phyloP scores from a whole-genome alignment of 2,329 filamentous ascomycete genomes.

The Penicillium corylophilum region DNA sequence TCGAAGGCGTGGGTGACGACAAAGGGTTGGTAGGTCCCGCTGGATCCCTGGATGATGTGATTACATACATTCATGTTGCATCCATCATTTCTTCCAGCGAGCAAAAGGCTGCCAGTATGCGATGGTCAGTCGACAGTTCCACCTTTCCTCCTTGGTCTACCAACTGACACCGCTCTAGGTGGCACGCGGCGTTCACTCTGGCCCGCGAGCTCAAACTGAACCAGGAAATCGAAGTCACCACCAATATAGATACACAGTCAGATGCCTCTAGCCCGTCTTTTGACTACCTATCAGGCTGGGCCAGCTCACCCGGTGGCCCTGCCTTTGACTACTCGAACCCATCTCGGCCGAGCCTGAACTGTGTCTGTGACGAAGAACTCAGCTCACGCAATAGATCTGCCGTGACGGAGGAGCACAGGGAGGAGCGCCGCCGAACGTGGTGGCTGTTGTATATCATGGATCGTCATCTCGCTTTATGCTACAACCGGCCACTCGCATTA shows the following conservation, averaged over 20 bases:
- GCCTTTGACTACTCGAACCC: constrained; percentile 44
- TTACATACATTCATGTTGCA: constrained; percentile 88
- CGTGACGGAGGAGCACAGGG: constrained; percentile 76
- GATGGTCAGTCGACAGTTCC: constrained; percentile 58
- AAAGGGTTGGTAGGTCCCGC: constrained; percentile 52
- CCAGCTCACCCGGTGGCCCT: constrained; percentile 53
- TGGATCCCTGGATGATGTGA: constrained; percentile 80
- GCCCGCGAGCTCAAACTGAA: constrained; percentile 85
- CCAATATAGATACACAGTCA: constrained; percentile 28
- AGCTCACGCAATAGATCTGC: constrained; percentile 24
- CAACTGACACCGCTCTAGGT: constrained; percentile 41
- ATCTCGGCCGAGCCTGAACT: constrained; percentile 34
- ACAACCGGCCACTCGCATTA: constrained; percentile 83
- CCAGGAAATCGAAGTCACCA: constrained; percentile 63
- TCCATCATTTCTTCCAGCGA: constrained; percentile 91
- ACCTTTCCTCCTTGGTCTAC: constrained; percentile 3
- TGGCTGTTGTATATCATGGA: constrained; percentile 93
- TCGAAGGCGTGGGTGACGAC: constrained; percentile 58
- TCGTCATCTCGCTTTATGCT: constrained; percentile 84
- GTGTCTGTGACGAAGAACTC: constrained; percentile 32
- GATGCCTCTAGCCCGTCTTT: constrained; percentile 35
- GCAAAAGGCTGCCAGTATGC: constrained; percentile 87
- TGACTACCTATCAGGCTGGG: constrained; percentile 34
- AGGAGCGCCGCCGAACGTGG: constrained; percentile 87
- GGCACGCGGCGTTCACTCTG: constrained; percentile 90